Evolutionary conservation across 495 filamentous ascomycete species (phyloP).

Genomic region (Neurospora sp.): DNA sequence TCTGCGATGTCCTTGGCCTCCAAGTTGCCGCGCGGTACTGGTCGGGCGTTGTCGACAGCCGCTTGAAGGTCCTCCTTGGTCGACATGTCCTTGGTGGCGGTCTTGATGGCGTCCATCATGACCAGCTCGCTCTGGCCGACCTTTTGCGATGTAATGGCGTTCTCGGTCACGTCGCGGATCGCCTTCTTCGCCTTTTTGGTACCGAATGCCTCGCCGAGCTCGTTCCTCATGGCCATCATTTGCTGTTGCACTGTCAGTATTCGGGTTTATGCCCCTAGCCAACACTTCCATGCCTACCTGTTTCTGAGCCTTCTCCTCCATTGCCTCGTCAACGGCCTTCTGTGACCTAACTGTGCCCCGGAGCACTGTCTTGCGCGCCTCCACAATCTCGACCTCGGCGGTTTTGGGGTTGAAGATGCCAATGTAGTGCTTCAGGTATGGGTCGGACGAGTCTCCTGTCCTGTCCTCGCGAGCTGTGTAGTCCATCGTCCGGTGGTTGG

Average conservation of each 20-base stretch:
- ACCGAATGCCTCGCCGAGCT: constrained; percentile 82
- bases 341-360: constrained; percentile 51
- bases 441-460: constrained; percentile 39
- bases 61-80: constrained; percentile 54
- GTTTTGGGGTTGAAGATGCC: constrained; percentile 71
- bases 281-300: constrained; percentile 21
- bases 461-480: constrained; percentile 69
- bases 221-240: constrained; percentile 49
- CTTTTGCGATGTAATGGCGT: constrained; percentile 52
- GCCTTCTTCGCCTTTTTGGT: constrained; percentile 90
- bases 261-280: not conserved
- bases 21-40: constrained; percentile 66
- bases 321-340: constrained; percentile 31
- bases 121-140: constrained; percentile 49
- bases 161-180: constrained; percentile 63
- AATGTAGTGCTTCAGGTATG: constrained; percentile 72
- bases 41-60: constrained; percentile 58
- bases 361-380: constrained; percentile 66
- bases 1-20: constrained; percentile 63
- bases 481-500: constrained; percentile 65
- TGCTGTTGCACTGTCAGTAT: not conserved
- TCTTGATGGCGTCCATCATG: constrained; percentile 53
- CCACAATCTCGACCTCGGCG: constrained; percentile 61
- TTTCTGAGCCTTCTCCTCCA: constrained; percentile 22
- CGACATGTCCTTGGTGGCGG: constrained; percentile 45